These are phyloP conservation scores for Ceratobasidium sp. DNA, from an alignment of 1,284 basidiomycete species.

Conservation along the genomic window DNA sequence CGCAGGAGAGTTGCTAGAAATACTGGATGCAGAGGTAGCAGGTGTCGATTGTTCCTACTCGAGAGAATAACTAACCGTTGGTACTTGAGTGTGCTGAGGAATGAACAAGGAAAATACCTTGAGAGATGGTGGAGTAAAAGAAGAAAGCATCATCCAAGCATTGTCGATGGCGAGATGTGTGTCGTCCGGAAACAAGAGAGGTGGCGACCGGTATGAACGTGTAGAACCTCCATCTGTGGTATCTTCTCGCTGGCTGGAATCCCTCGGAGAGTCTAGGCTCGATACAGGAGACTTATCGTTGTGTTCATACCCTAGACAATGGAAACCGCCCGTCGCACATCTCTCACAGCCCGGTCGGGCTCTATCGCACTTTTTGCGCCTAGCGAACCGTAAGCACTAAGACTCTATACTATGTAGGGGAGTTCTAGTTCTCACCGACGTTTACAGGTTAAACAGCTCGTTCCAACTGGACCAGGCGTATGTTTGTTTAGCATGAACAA, in stretches of 20 bases:
- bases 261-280: neutral
- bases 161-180: neutral
- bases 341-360: slow-evolving; percentile 8
- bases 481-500: too few species aligned
- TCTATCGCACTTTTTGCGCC: slow-evolving; percentile 34
- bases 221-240: neutral
- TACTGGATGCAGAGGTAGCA: too few species aligned
- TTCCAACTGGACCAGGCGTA: too few species aligned
- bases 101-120: too few species aligned
- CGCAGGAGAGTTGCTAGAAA: too few species aligned
- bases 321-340: slow-evolving; percentile 10
- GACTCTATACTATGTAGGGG: neutral
- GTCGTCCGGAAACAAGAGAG: neutral
- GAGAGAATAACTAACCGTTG: too few species aligned
- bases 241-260: neutral
- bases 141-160: too few species aligned
- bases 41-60: too few species aligned
- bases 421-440: neutral
- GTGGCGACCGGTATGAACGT: neutral
- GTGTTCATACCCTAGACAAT: slow-evolving; percentile 33
- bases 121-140: too few species aligned
- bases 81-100: too few species aligned
- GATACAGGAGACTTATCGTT: too few species aligned
- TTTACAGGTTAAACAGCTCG: slow-evolving; percentile 16
- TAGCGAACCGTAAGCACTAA: neutral